Percentiles rank a stretch among this genome's conserved stretches.
phyloP scores from a whole-genome alignment of 352 stramenopile species.

The Globisporangium uncinulatum region DNA sequence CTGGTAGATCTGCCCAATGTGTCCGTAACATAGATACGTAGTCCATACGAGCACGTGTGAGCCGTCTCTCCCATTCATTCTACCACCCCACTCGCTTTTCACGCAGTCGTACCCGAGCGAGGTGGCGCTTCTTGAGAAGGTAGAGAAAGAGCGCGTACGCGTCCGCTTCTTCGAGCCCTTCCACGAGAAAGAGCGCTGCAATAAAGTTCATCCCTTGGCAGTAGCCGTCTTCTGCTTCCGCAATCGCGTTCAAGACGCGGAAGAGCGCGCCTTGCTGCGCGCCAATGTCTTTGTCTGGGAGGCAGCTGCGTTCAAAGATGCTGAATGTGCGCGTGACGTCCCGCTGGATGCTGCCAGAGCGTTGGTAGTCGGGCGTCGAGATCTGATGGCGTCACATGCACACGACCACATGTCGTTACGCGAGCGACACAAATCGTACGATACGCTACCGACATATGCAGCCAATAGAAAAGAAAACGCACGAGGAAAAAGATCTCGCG shows the following conservation, averaged over 20 bases:
- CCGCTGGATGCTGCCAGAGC: slow-evolving; percentile 63
- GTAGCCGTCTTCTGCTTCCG: slow-evolving; percentile 75
- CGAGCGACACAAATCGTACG: background rate
- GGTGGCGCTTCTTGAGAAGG: slow-evolving; percentile 72
- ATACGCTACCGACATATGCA: background rate
- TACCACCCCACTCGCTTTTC: background rate
- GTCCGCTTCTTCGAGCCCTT: slow-evolving; percentile 74
- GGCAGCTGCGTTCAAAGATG: slow-evolving; percentile 65
- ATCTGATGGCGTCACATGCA: slow-evolving; percentile 21
- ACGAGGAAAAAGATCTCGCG: slow-evolving; percentile 77
- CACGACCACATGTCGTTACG: background rate
- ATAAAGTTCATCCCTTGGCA: slow-evolving; percentile 91
- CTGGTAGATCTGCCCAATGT: slow-evolving; percentile 52
- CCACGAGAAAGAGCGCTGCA: slow-evolving; percentile 75
- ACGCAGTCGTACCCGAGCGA: slow-evolving; percentile 32
- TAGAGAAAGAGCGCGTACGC: slow-evolving; percentile 81
- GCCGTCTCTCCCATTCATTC: background rate
- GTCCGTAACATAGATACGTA: background rate
- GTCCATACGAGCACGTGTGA: background rate
- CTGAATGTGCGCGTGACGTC: slow-evolving; percentile 85
- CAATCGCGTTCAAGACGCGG: slow-evolving; percentile 75
- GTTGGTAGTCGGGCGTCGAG: slow-evolving; percentile 53
- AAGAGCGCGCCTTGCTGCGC: slow-evolving; percentile 63
- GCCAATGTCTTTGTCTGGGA: slow-evolving; percentile 27
- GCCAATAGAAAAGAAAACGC: background rate